Evolutionary conservation across 257 asterid genomes (phyloP).

Genomic region (Plantago elongata): DNA sequence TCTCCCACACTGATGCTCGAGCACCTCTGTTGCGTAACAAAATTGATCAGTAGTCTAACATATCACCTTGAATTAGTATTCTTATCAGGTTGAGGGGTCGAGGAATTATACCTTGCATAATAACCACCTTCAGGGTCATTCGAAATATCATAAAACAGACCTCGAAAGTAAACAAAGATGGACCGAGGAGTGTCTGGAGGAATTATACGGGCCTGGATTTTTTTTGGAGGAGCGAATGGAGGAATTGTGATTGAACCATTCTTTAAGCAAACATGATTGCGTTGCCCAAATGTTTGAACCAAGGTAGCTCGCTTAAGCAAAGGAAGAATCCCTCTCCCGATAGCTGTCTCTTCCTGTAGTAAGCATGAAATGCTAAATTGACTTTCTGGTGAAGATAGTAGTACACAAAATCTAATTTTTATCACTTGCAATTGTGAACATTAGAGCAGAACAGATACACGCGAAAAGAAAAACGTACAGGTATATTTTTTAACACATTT

Average conservation of each 20-base stretch:
- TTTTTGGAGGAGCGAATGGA: constrained; percentile 92
- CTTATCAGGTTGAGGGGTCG: no score
- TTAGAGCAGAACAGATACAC: no score
- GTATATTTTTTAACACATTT: no score
- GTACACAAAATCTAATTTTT: neutral
- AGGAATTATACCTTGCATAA: constrained; percentile 58
- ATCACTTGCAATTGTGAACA: neutral
- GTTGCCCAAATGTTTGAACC: constrained; percentile 91
- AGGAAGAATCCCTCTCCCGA: constrained; percentile 80
- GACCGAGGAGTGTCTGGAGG: constrained; percentile 86
- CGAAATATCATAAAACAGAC: constrained; percentile 73
- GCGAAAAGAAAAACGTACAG: no score
- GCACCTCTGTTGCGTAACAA: constrained; percentile 63
- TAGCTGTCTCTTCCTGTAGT: constrained; percentile 86
- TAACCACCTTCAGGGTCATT: constrained; percentile 95
- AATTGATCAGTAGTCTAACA: constrained; percentile 3
- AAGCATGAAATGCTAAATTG: neutral
- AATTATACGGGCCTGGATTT: constrained; percentile 82
- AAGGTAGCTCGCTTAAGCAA: constrained; percentile 77
- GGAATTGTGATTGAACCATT: constrained; percentile 78
- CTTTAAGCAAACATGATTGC: constrained; percentile 82
- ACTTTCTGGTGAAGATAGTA: neutral
- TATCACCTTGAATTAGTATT: neutral
- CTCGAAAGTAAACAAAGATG: constrained; percentile 89
- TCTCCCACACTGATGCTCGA: constrained; percentile 93